These are phyloP conservation scores for Moniliella sp. DNA, from an alignment of 1,284 basidiomycete species.

Conservation along the genomic window DNA sequence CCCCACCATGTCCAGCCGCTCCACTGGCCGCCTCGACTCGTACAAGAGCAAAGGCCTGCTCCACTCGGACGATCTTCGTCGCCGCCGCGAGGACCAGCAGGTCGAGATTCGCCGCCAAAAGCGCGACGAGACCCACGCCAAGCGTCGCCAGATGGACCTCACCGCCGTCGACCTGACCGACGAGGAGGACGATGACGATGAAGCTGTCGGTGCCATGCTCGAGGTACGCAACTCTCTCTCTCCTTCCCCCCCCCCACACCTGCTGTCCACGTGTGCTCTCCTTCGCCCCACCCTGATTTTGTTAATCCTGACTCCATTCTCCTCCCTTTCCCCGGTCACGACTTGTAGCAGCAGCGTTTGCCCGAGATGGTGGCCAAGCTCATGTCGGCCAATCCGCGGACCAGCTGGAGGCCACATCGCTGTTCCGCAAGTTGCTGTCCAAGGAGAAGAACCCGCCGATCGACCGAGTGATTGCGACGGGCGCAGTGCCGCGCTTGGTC, in stretches of 20 bases:
- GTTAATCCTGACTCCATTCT: constrained; percentile 40
- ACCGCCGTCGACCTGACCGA: constrained; percentile 9
- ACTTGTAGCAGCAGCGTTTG: constrained; percentile 53
- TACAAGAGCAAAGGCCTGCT: constrained; percentile 32
- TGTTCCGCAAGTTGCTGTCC: constrained; percentile 82
- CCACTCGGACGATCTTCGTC: constrained; percentile 30
- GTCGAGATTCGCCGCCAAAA: constrained; percentile 33
- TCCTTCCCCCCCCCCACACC: too few relatives aligned
- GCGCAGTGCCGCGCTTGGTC: constrained; percentile 89
- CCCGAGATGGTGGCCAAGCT: constrained; percentile 66
- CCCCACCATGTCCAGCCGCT: too few relatives aligned
- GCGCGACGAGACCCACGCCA: constrained; percentile 32
- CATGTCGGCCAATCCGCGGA: constrained; percentile 73
- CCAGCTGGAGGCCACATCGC: constrained; percentile 76
- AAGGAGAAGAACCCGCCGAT: constrained; percentile 99
- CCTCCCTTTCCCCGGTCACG: constrained; percentile 38
- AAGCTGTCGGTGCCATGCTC: constrained; percentile 19
- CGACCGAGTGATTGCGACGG: constrained; percentile 90
- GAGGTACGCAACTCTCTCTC: constrained; percentile 36
- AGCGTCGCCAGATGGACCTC: constrained; percentile 10
- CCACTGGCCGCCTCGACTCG: too few relatives aligned
- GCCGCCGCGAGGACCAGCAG: constrained; percentile 31
- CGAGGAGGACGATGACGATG: constrained; percentile 24
- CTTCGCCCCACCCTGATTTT: constrained; percentile 6
- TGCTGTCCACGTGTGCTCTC: constrained; percentile 42